Evolutionary conservation across 345 rosid genomes (phyloP), one percentile per base, ranked within the genome.

Genomic region (Linum tenue): DNA sequence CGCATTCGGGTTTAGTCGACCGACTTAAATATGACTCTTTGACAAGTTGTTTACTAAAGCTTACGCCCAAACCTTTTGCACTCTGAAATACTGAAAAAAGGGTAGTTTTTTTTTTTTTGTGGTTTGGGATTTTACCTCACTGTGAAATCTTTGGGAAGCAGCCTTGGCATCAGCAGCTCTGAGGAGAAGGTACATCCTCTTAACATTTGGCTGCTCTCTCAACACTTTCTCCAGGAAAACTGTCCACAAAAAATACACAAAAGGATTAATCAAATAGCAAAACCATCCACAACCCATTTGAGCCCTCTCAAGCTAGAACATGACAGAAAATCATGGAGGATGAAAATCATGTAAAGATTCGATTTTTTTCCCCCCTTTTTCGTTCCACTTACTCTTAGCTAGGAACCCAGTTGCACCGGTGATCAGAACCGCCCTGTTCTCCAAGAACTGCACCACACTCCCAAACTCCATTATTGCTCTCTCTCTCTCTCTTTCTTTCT

Each of bases 141-240:
- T 79, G 12, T 73, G 83, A 51, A 92, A 79, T 31, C 97, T 80
- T 42, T 75, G 87, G 22, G 78, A 60, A 61, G 95, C 98, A 55
- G 84, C 59, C 70, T 83, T 85, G 51, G 85, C 69, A 71, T 87
- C 95, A 5, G 84, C 39, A 42, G 97, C 92, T 77, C 98, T 83
- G 37, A 89, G 44, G 37, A 92, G 88, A 70, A 89, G 89, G 66
- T 81, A 92, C 9, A 92, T 55, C 76, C 77, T 92, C 87, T 81
- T 89, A 70, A 87, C 80, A 43, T 89, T 84, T 40, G 96, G 95
- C 68, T 92, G 97, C 53, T 87, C 80, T 67, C 97, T 89, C 53
- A 86, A 15, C 50, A 84, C 73, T 75, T 90, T 90, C 85, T 92
- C 98, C 83, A 84, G 64, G 57, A 88, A 82, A 68, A 92, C 95